Conservation (phyloP, 306 rosid genomes). For the Gleditsia sinensis region DNA sequence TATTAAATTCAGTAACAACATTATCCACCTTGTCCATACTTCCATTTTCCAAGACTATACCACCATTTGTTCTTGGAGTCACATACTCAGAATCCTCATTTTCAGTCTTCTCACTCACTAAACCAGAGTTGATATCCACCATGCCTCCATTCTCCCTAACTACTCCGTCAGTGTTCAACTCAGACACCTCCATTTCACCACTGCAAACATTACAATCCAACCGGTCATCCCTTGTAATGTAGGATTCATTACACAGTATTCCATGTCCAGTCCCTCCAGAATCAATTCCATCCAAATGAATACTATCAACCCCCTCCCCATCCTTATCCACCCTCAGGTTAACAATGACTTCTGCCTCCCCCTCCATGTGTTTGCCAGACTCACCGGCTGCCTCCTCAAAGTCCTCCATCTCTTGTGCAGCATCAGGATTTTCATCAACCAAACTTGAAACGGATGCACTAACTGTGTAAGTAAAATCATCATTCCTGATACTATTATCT, state of each 20-base stretch:
- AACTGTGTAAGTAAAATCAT: neutral
- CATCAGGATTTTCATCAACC: conserved; percentile 39
- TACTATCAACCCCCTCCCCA: conserved; percentile 6
- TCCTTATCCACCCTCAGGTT: conserved; percentile 22
- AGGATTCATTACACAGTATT: conserved; percentile 29
- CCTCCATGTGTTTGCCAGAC: neutral
- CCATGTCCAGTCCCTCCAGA: conserved; percentile 44
- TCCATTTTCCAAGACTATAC: conserved; percentile 36
- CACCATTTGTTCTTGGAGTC: conserved; percentile 39
- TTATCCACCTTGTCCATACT: conserved; percentile 35
- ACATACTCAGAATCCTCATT: conserved; percentile 37
- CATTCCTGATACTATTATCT: conserved; percentile 28
- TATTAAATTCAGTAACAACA: conserved; percentile 37
- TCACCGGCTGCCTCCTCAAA: conserved; percentile 53
- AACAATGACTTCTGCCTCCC: conserved; percentile 8
- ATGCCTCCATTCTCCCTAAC: conserved; percentile 36
- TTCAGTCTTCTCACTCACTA: conserved; percentile 39
- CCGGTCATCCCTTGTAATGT: conserved; percentile 25
- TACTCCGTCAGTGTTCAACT: conserved; percentile 34
- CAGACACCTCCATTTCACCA: conserved; percentile 44
- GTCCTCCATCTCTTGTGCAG: conserved; percentile 36
- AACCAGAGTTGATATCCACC: conserved; percentile 35
- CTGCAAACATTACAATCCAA: conserved; percentile 31
- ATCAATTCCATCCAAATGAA: conserved; percentile 39
- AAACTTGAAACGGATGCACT: conserved; percentile 26